These are phyloP conservation scores for Colletotrichum tofieldiae DNA, from an alignment of 2,329 filamentous ascomycete genomes.

Conservation along the genomic window DNA sequence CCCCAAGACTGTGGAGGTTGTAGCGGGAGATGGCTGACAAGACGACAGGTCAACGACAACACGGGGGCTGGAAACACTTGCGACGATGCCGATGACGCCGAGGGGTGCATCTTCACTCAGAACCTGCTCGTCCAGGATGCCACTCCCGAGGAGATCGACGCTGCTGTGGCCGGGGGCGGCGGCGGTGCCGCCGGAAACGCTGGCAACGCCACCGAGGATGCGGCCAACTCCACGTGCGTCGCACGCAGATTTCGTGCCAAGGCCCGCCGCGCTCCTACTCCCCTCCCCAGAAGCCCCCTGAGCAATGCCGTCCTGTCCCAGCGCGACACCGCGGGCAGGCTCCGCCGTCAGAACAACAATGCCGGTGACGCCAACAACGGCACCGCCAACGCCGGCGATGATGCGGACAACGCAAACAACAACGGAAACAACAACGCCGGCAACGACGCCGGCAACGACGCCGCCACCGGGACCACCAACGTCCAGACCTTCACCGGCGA, in stretches of 20 bases:
- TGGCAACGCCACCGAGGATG: not conserved
- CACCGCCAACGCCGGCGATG: not conserved
- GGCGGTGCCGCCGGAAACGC: constrained; percentile 45
- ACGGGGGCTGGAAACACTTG: constrained; percentile 59
- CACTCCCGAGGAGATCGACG: constrained; percentile 65
- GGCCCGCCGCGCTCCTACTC: not conserved
- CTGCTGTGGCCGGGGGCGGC: constrained; percentile 60
- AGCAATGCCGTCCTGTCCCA: too few relatives aligned
- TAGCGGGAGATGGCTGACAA: not conserved
- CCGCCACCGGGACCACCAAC: constrained; percentile 49
- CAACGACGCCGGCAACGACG: constrained; percentile 16
- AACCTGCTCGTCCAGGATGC: constrained; percentile 69
- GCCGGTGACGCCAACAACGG: constrained; percentile 14
- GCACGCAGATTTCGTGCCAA: not conserved
- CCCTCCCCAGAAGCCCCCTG: not conserved
- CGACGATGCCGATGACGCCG: constrained; percentile 61
- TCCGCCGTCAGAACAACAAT: constrained; percentile 7
- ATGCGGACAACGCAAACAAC: too few relatives aligned
- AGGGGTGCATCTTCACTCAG: constrained; percentile 70
- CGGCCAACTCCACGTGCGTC: constrained; percentile 9
- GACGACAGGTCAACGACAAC: constrained; percentile 33
- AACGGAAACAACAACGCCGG: constrained; percentile 9
- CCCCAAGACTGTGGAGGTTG: too few relatives aligned
- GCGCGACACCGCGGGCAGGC: too few relatives aligned
- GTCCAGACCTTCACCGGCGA: constrained; percentile 64